Conservation (phyloP, 2,329 filamentous ascomycete species). For the Fusarium sp. region DNA sequence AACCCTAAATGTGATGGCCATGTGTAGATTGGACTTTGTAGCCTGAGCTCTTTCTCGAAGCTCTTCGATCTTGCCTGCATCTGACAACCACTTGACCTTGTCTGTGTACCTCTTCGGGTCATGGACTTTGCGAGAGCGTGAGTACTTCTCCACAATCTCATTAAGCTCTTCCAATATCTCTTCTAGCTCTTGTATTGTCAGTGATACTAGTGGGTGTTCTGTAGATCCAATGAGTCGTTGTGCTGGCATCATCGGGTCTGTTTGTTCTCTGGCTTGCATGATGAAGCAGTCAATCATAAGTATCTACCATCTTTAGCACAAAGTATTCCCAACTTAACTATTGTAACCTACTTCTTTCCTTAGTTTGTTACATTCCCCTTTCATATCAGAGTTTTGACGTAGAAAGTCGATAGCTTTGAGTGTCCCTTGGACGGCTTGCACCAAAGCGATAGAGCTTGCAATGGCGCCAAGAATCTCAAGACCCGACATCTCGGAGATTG, state of each 20-base stretch:
- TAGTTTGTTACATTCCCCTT: not conserved
- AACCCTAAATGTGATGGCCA: not conserved
- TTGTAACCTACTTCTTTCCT: not conserved
- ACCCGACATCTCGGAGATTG: not conserved
- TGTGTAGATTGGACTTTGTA: not conserved
- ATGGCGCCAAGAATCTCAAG: constrained; percentile 24
- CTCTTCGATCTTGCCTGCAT: not conserved
- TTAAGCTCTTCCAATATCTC: not conserved
- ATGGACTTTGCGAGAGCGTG: not conserved
- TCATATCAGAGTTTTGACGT: not conserved
- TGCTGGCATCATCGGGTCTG: not conserved
- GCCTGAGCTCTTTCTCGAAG: constrained; percentile 8
- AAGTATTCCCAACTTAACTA: rapidly evolving
- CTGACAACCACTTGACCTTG: constrained; percentile 18
- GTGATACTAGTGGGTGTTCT: not conserved
- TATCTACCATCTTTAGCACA: not conserved
- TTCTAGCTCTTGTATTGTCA: not conserved
- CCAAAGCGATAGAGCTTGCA: constrained; percentile 19
- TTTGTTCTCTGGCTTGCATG: not conserved
- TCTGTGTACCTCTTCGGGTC: not conserved
- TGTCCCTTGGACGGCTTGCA: not conserved
- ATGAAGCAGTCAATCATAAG: constrained; percentile 18
- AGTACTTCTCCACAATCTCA: not conserved
- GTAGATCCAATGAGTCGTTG: not conserved
- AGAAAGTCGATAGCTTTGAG: constrained; percentile 17